Conservation (phyloP, 441 rosid species). For the Gossypium laxum region DNA sequence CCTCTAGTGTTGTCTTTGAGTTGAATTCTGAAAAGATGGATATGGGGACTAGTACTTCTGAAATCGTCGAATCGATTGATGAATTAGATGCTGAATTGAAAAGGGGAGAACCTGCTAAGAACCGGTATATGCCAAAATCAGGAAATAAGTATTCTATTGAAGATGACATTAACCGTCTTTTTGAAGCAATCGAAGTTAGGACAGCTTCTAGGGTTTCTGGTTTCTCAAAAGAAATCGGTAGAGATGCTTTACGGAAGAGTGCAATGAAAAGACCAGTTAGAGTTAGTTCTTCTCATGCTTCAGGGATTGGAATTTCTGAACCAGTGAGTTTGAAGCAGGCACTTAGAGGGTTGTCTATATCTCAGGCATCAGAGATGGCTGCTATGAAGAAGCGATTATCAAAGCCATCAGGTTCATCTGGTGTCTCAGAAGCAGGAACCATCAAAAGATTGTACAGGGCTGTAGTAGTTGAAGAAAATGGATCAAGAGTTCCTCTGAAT, state of each 20-base stretch:
- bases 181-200: slow-evolving; percentile 53
- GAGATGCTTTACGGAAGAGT: slow-evolving; percentile 40
- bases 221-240: slow-evolving; percentile 23
- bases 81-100: slow-evolving; percentile 23
- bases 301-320: slow-evolving; percentile 62
- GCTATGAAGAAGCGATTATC: slow-evolving; percentile 49
- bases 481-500: slow-evolving; percentile 33
- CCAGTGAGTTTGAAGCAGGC: slow-evolving; percentile 77
- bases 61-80: slow-evolving; percentile 50
- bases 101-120: slow-evolving; percentile 23
- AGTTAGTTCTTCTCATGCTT: slow-evolving; percentile 47
- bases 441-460: slow-evolving; percentile 54
- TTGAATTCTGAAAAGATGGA: slow-evolving; percentile 32
- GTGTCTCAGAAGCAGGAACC: slow-evolving; percentile 47
- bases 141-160: slow-evolving; percentile 50
- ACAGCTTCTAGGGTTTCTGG: slow-evolving; percentile 30
- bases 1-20: slow-evolving; percentile 11
- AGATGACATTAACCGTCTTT: slow-evolving; percentile 65
- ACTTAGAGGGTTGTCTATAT: slow-evolving; percentile 63
- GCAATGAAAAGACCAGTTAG: slow-evolving; percentile 66
- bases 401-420: slow-evolving; percentile 35
- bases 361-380: slow-evolving; percentile 84
- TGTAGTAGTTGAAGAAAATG: slow-evolving; percentile 52
- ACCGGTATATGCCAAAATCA: slow-evolving; percentile 19
- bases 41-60: slow-evolving; percentile 30